These are phyloP conservation scores for Solanum paucissectum DNA, from an alignment of 257 asterid species.

Conservation along the genomic window DNA sequence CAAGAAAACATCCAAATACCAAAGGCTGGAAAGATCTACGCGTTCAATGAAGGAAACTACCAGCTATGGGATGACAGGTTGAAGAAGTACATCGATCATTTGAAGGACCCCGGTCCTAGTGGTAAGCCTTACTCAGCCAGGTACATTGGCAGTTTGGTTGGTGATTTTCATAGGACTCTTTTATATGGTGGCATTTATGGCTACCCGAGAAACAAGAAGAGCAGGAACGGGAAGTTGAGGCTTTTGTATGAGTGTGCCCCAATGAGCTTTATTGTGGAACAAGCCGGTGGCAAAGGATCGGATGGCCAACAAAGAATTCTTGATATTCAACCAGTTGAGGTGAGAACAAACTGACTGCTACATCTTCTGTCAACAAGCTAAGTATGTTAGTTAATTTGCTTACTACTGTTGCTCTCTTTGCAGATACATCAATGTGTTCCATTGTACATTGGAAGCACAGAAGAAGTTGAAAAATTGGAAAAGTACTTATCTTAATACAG, in stretches of 20 bases:
- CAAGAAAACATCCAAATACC: slow-evolving; percentile 67
- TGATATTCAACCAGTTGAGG: slow-evolving; percentile 42
- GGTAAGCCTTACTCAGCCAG: slow-evolving; percentile 76
- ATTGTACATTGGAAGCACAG: slow-evolving; percentile 74
- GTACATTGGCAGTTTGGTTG: slow-evolving; percentile 68
- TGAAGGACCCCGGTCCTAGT: slow-evolving; percentile 57
- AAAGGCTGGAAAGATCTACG: slow-evolving; percentile 44
- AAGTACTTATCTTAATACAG: slow-evolving; percentile 48
- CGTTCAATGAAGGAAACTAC: slow-evolving; percentile 86
- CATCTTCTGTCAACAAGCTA: background rate
- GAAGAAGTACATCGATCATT: slow-evolving; percentile 56
- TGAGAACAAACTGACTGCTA: background rate
- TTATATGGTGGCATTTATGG: slow-evolving; percentile 76
- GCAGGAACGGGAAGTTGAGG: slow-evolving; percentile 61
- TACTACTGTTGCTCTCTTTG: background rate
- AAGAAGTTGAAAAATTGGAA: slow-evolving; percentile 84
- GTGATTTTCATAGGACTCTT: slow-evolving; percentile 68
- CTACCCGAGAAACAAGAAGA: slow-evolving; percentile 54
- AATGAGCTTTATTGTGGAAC: slow-evolving; percentile 70
- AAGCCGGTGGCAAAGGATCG: slow-evolving; percentile 74
- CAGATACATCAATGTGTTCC: slow-evolving; percentile 88
- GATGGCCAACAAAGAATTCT: slow-evolving; percentile 59
- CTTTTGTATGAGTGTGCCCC: slow-evolving; percentile 87
- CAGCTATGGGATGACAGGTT: slow-evolving; percentile 63
- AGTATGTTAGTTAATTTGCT: background rate